A percentile compares a stretch with the other conserved stretches of the same genome.
These are phyloP conservation scores for Beauveria asiatica DNA, from an alignment of 2,329 filamentous ascomycete species.

Conservation along the genomic window DNA sequence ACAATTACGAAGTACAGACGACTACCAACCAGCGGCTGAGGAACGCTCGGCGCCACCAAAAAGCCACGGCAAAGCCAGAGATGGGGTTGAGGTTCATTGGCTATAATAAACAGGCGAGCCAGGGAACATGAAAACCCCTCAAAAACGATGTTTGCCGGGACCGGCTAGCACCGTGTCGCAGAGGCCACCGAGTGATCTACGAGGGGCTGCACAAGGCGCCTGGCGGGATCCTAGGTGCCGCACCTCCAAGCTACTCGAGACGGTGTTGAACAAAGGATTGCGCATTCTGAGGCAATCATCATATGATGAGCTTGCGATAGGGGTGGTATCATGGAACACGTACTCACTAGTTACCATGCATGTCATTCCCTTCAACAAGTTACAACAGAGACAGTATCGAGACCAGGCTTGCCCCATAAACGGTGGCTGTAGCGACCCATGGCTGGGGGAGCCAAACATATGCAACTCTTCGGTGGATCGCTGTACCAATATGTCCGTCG, in stretches of 20 bases:
- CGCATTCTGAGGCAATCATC: background rate
- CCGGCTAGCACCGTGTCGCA: background rate
- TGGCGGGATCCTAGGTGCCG: background rate
- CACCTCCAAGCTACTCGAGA: background rate
- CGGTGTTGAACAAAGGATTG: no score
- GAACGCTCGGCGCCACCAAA: constrained; percentile 1
- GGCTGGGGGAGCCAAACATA: background rate
- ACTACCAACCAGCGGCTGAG: background rate
- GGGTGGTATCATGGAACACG: background rate
- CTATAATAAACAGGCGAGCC: background rate
- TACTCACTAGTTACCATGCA: no score
- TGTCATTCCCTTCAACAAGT: no score
- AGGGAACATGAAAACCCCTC: constrained; percentile 8
- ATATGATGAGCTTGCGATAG: background rate
- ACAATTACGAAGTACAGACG: background rate
- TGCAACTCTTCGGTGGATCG: background rate
- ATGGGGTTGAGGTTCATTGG: constrained; percentile 1
- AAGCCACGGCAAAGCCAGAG: constrained; percentile 4
- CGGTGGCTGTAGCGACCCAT: background rate
- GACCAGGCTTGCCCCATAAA: constrained; percentile 1
- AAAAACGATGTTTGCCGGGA: constrained; percentile 1
- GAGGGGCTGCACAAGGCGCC: background rate
- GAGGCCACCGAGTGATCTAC: constrained; percentile 1
- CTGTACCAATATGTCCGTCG: background rate
- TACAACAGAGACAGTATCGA: background rate